Conservation (phyloP, 345 rosid species). For the Boechera retrofracta region DNA sequence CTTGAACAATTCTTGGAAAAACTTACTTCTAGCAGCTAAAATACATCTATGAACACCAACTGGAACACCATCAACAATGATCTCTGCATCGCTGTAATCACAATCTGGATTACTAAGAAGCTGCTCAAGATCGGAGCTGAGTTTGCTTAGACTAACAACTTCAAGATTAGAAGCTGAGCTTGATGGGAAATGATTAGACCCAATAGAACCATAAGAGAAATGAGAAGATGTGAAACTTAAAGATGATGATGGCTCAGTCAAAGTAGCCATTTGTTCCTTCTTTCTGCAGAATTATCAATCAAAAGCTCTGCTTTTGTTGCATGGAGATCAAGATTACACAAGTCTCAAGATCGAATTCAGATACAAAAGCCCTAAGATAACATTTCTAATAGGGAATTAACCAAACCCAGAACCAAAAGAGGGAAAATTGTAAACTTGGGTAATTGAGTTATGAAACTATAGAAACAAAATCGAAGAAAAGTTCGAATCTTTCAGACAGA, state of each 20-base stretch:
- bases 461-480: background rate
- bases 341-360: slow-evolving; percentile 2
- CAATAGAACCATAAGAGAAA: slow-evolving; percentile 58
- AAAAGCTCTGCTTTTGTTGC: slow-evolving; percentile 30
- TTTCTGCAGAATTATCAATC: slow-evolving; percentile 13
- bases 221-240: slow-evolving; percentile 84
- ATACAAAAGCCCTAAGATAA: slow-evolving; percentile 15
- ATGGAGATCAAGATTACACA: slow-evolving; percentile 31
- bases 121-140: slow-evolving; percentile 80
- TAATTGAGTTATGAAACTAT: slow-evolving; percentile 9
- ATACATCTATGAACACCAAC: slow-evolving; percentile 90
- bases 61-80: slow-evolving; percentile 65
- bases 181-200: slow-evolving; percentile 33
- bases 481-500: slow-evolving; percentile 11
- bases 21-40: slow-evolving; percentile 81
- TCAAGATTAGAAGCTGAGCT: slow-evolving; percentile 60
- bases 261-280: slow-evolving; percentile 37
- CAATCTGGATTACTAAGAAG: slow-evolving; percentile 59
- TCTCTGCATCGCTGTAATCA: slow-evolving; percentile 83
- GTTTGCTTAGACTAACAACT: slow-evolving; percentile 72
- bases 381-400: slow-evolving; percentile 24
- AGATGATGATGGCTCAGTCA: slow-evolving; percentile 83
- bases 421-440: background rate
- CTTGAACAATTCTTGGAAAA: slow-evolving; percentile 75
- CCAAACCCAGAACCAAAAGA: slow-evolving; percentile 20